Base-by-base conservation (phyloP, 176 grass and related monocot genomes). In the Carex pumila region DNA sequence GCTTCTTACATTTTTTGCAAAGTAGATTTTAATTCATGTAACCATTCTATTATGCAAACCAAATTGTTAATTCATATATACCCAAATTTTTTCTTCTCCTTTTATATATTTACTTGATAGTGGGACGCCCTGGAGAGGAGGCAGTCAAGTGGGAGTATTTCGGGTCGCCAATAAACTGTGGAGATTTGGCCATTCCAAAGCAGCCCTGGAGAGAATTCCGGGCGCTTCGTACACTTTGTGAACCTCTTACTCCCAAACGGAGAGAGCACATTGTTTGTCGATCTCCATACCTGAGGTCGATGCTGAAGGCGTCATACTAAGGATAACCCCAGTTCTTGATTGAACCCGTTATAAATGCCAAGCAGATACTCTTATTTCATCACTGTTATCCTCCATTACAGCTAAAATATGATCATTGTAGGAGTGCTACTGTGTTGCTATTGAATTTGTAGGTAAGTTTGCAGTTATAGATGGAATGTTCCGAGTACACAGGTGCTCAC, bases 401-500 rank as follows among this genome's bases (percentile, higher is more conserved):
- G 4, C 2, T 55, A 29, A 32, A 57, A 34, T 12, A 41, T 1
- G 37, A 19, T 0, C 12, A 18, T 43, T 76, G 4, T 37, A 4
- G 36, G 55, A 30, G 21, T 30, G 10, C n/a, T 57, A 37, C 25
- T 58, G 22, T 68, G 47, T 3, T 68, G 57, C 70, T 66, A 17
- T n/a, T 30, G 74, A 76, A 32, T 77, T 67, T 77, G 6, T 84
- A 94, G 95, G 95, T 21, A 98, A 93, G 71, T 85, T 98, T 86
- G 95, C 91, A 49, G 89, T 98, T 63, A 91, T 98, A 9, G 91
- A 92, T 90, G 92, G 95, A n/a, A 82, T 98, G 95, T 43, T 92
- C 91, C 63, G 95, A 98, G 78, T 98, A 98, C 62, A 94, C 92
- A 5, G 95, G 95, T 4, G 95, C 92, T 86, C 95, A 92, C 84